Conservation (phyloP, 441 rosid species). For the Aleurites moluccanus region DNA sequence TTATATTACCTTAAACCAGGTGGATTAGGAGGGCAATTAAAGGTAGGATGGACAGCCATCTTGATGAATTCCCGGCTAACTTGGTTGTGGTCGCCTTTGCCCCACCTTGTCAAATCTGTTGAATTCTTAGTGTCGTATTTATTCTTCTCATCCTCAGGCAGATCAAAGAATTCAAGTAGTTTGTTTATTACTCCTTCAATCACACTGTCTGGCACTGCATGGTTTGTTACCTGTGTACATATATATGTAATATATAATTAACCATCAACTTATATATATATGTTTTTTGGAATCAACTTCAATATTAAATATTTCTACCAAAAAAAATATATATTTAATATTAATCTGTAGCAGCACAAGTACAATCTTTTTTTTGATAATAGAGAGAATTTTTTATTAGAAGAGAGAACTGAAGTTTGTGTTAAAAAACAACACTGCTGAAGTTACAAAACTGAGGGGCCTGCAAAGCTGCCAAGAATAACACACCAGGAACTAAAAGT, state of each 20-base stretch:
- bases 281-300: no score
- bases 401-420: no score
- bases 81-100: slow-evolving; percentile 6
- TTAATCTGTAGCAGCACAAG: no score
- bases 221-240: slow-evolving; percentile 17
- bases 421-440: no score
- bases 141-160: slow-evolving; percentile 13
- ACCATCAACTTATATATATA: neutral
- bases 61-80: slow-evolving; percentile 19
- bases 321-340: no score
- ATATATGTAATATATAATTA: neutral
- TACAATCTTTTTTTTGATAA: no score
- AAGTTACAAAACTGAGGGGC: no score
- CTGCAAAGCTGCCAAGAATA: no score
- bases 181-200: neutral
- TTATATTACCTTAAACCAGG: slow-evolving; percentile 1
- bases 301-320: no score
- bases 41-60: slow-evolving; percentile 17
- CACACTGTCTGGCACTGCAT: slow-evolving; percentile 6
- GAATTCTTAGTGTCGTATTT: slow-evolving; percentile 10
- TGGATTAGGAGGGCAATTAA: slow-evolving; percentile 18
- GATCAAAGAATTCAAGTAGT: slow-evolving; percentile 16
- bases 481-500: no score
- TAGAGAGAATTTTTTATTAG: no score
- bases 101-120: slow-evolving; percentile 13